Base-by-base conservation (phyloP, 768 basidiomycete genomes). In the Austroboletus festivus region DNA sequence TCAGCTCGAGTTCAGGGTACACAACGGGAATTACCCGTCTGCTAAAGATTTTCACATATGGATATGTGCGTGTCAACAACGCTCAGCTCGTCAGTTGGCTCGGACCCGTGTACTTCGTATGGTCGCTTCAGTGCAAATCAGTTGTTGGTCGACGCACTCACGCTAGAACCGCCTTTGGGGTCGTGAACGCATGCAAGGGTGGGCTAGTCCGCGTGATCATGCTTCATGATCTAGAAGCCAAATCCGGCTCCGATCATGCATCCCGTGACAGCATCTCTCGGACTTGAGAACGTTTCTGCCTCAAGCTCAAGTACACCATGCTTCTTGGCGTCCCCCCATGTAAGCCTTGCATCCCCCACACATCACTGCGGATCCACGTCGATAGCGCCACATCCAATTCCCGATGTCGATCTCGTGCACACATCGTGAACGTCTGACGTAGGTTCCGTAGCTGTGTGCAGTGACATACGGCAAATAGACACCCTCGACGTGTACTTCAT, bases 21-120 rank as follows among this genome's bases (percentile, higher is more conserved):
- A 2, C 11, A 46, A 48, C 63, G 64, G 64, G 64, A 64, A 65
- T 67, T 65, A 65, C 64, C 53, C 54, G n/a, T n/a, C 57, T 34
- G 45, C 47, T 63, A 44, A 53, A 46, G 34, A 53, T 46, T 47
- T 53, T 38, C 13, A 6, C 57, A 55, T 52, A 56, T 56, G 23
- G 52, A 37, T 50, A 51, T 63, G 62, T 42, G 42, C n/a, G n/a
- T n/a, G n/a, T n/a, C n/a, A n/a, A n/a, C n/a, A n/a, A 51, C 20
- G 31, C 44, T 44, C 34, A 15, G 35, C 45, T 20, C 35, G 39
- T 43, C 52, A 55, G 38, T 47, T 21, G 28, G 13, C 26, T 42
- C 18, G n/a, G 44, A 22, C n/a, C 24, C 49, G 38, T 28, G 9
- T 15, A n/a, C 38, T 37, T 20, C 23, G 42, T 15, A 28, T 28